phyloP scores from a whole-genome alignment of 2,329 filamentous ascomycete species.

The Lecanicillium sp. region DNA sequence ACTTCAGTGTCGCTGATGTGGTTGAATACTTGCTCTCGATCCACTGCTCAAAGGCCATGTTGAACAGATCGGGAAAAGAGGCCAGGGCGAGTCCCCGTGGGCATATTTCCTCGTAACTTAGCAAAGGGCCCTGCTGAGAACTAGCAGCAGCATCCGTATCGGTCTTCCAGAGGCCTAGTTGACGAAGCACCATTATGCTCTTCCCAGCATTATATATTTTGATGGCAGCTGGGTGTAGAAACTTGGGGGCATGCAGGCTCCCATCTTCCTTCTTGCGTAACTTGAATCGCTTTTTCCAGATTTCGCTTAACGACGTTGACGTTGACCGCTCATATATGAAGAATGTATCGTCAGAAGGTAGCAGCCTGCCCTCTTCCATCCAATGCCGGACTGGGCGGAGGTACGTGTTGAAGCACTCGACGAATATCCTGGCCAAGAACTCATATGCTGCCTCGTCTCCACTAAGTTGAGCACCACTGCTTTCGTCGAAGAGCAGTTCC shows the following conservation, averaged over 20 bases:
- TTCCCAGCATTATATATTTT: slow-evolving; percentile 86
- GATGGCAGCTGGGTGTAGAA: slow-evolving; percentile 59
- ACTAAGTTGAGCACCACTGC: slow-evolving; percentile 61
- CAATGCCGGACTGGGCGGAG: slow-evolving; percentile 71
- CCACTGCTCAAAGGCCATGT: slow-evolving; percentile 64
- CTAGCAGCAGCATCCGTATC: slow-evolving; percentile 32
- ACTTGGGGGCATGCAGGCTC: slow-evolving; percentile 61
- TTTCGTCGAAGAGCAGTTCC: slow-evolving; percentile 67
- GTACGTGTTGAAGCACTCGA: slow-evolving; percentile 76
- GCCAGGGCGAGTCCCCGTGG: slow-evolving; percentile 39
- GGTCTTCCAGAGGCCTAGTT: slow-evolving; percentile 40
- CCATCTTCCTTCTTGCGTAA: slow-evolving; percentile 55
- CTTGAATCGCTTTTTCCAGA: slow-evolving; percentile 72
- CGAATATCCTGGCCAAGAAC: slow-evolving; percentile 62
- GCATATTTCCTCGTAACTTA: slow-evolving; percentile 54
- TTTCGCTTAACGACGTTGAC: slow-evolving; percentile 50
- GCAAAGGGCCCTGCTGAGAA: slow-evolving; percentile 22
- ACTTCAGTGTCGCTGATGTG: slow-evolving; percentile 58
- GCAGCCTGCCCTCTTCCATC: slow-evolving; percentile 74
- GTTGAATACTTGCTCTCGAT: slow-evolving; percentile 66
- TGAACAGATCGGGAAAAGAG: slow-evolving; percentile 70
- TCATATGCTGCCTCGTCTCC: slow-evolving; percentile 55
- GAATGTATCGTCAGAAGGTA: slow-evolving; percentile 59
- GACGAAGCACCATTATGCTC: slow-evolving; percentile 75
- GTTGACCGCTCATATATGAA: slow-evolving; percentile 59